Evolutionary conservation across 1,284 basidiomycete genomes (phyloP).

Genomic region (Vanrija pseudolonga): DNA sequence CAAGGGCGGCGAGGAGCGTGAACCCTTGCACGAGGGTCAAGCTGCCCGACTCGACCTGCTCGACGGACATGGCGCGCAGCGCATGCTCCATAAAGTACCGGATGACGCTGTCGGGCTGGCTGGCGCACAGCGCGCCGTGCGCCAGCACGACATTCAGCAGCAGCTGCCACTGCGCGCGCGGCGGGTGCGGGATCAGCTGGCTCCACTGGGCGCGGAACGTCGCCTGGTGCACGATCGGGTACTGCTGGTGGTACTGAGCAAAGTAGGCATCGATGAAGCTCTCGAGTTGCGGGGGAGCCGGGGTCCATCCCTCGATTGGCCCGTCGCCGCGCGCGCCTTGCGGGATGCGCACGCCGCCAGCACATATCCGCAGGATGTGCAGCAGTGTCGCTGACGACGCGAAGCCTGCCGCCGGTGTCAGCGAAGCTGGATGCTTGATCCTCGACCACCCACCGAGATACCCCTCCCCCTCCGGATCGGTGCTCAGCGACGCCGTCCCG

Average conservation of each 20-base stretch:
- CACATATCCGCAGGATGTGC: background rate
- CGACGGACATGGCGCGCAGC: slow-evolving; percentile 7
- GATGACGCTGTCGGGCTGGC: slow-evolving; percentile 17
- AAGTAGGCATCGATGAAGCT: slow-evolving; percentile 25
- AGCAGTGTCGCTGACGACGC: too few relatives aligned
- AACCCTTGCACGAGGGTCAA: slow-evolving; percentile 29
- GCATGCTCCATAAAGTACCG: slow-evolving; percentile 24
- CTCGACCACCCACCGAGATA: too few relatives aligned
- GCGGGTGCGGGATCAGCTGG: slow-evolving; percentile 22
- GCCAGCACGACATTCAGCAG: slow-evolving; percentile 20
- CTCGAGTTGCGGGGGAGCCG: slow-evolving; percentile 1
- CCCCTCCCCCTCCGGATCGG: slow-evolving; percentile 20
- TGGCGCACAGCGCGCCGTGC: slow-evolving; percentile 24
- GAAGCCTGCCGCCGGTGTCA: slow-evolving; percentile 3
- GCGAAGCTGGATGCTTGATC: too few relatives aligned
- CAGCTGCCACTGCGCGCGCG: slow-evolving; percentile 14
- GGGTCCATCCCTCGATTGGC: slow-evolving; percentile 1
- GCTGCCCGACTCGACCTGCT: slow-evolving; percentile 24
- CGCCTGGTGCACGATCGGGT: slow-evolving; percentile 28
- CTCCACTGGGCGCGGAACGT: slow-evolving; percentile 27
- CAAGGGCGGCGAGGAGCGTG: slow-evolving; percentile 25
- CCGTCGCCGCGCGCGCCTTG: background rate
- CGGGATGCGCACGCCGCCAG: slow-evolving; percentile 2
- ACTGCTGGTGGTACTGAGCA: slow-evolving; percentile 24
- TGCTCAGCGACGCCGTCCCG: slow-evolving; percentile 22